Percentiles rank a stretch among this genome's conserved stretches.
phyloP scores from a whole-genome alignment of 192 early-diverging fungal species.

The Entomortierella chlamydospora region DNA sequence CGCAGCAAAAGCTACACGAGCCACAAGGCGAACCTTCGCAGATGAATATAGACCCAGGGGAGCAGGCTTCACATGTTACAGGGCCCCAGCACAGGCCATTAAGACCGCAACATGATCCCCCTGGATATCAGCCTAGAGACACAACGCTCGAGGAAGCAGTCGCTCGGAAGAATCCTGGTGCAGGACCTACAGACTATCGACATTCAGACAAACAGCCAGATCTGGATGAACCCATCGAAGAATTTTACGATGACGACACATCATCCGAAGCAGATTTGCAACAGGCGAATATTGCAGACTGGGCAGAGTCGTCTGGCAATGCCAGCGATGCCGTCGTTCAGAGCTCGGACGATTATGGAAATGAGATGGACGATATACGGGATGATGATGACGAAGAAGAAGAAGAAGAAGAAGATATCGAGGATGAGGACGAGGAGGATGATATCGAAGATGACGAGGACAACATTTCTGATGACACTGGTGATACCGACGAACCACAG shows the following conservation, averaged over 20 bases:
- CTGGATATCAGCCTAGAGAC: conserved; percentile 5
- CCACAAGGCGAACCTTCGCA: conserved; percentile 12
- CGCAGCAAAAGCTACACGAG: conserved; percentile 3
- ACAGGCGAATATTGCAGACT: conserved; percentile 1
- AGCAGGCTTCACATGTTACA: neutral
- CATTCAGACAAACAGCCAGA: neutral
- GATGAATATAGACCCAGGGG: conserved; percentile 25
- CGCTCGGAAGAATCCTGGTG: neutral
- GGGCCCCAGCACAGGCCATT: neutral
- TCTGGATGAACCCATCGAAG: conserved; percentile 4
- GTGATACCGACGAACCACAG: conserved; percentile 18
- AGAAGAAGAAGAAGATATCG: conserved; percentile 42
- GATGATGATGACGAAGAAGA: conserved; percentile 40
- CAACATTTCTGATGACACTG: conserved; percentile 34
- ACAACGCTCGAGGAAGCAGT: neutral
- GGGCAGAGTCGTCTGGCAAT: conserved; percentile 26
- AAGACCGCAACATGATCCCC: conserved; percentile 2
- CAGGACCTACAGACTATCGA: neutral
- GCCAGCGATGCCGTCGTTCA: conserved; percentile 27
- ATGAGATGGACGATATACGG: conserved; percentile 25
- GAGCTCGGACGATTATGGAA: conserved; percentile 44
- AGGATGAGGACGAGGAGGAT: conserved; percentile 16
- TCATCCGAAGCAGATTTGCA: conserved; percentile 15
- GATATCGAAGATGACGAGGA: conserved; percentile 23
- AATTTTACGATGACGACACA: conserved; percentile 19